Conservation (phyloP, 345 rosid species). For the Boechera divaricarpa region DNA sequence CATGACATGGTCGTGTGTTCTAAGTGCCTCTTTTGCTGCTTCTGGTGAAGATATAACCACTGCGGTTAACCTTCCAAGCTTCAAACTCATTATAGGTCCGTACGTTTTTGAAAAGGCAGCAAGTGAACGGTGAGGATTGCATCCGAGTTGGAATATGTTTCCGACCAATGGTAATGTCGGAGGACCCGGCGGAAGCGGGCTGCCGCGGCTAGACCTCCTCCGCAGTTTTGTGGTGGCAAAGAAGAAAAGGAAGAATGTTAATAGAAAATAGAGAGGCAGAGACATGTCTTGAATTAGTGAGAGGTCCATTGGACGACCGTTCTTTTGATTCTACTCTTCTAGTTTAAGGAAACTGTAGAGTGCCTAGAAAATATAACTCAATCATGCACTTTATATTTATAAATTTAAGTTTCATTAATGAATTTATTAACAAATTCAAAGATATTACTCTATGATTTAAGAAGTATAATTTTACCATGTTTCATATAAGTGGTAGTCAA, state of each 20-base stretch:
- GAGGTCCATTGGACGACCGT: constrained; percentile 18
- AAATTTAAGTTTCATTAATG: neutral
- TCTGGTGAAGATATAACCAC: constrained; percentile 45
- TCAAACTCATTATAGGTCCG: constrained; percentile 54
- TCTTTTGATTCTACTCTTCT: neutral
- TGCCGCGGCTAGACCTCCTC: neutral
- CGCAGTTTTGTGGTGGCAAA: constrained; percentile 22
- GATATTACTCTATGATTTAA: neutral
- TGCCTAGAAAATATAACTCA: constrained; percentile 2
- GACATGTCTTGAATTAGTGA: constrained; percentile 7
- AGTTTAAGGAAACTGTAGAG: neutral
- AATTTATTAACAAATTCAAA: neutral
- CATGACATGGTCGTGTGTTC: constrained; percentile 44
- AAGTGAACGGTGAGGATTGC: constrained; percentile 46
- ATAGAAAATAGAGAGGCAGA: constrained; percentile 16
- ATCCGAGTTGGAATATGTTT: constrained; percentile 53
- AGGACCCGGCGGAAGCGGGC: constrained; percentile 45
- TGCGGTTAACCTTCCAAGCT: constrained; percentile 41
- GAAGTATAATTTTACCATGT: too few species aligned
- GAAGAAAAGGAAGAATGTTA: constrained; percentile 19
- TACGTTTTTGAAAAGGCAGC: constrained; percentile 42
- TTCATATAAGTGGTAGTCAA: too few species aligned
- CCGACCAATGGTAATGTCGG: constrained; percentile 46
- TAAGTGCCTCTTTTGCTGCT: constrained; percentile 39
- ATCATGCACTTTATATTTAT: constrained; percentile 6